Base-by-base conservation (phyloP, 805 yeast species). In the Scheffersomyces amazonensis region DNA sequence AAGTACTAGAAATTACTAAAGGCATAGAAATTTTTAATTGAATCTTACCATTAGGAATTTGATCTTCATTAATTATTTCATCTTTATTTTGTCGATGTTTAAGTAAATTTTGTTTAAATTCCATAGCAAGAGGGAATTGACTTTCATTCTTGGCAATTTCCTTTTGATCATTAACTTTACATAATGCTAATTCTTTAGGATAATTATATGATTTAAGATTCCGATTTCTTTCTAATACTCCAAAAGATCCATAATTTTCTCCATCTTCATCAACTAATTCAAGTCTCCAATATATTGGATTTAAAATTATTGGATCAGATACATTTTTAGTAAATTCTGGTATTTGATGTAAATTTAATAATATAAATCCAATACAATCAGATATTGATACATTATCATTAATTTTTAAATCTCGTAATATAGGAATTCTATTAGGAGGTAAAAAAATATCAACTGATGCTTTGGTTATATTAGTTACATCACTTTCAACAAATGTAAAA, bases 261-360 rank as follows among this genome's bases (percentile, higher is more conserved):
- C 91, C 91, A 55, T 90, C 97, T 35, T 91, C 98, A 56, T 93
- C 99, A 1, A 85, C 89, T 16, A 91, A 69, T 40, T 85, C 85
- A 23, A 91, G 53, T 37, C 82, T 72, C 93, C 95, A 88, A 42
- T 62, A 59, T 50, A 84, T 83, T 0, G 90, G 85, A 43, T 83
- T 77, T 22, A 57, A 37, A 21, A 36, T 35, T 2, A 30, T 25
- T 2, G 32, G 15, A 4, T 39, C 39, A 1, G 40, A 16, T 15
- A 29, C 39, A 35, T 50, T 4, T 48, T 62, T 37, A 44, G 56
- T 37, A 47, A 40, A 43, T 31, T 43, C 52, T 31, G 50, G 35
- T 16, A 48, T 18, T 46, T 62, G 51, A 1, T 54, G 52, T 12
- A 69, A 42, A n/a, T 44, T 45, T 15, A 61, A 50, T 27, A 70